Base-by-base conservation (phyloP, 768 basidiomycete species). In the Pulveroboletus sp. region DNA sequence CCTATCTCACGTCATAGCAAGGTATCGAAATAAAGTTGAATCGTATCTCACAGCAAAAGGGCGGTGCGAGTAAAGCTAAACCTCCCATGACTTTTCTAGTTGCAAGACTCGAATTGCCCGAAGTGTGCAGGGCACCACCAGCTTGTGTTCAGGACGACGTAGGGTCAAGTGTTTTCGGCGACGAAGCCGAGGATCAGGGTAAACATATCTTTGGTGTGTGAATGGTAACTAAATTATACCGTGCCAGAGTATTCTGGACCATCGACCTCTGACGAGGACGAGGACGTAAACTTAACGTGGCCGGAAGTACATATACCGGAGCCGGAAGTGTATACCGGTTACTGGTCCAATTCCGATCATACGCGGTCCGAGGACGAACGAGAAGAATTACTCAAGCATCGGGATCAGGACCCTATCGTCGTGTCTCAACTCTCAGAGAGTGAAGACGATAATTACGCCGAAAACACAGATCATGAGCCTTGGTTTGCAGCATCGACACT, bases 1-100 rank as follows among this genome's bases (percentile, higher is more conserved):
- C 15, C 40, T 41, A 18, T 52, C 47, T 56, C 26, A 61, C 41
- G 12, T 50, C 51, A 44, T 52, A 24, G 39, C 55, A 63, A 72
- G 73, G 65, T 32, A 53, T 78, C 46, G 74, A 80, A 50, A 62
- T 82, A 31, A 71, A 72, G 15, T 68, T 82, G 5, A 69, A 74
- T 47, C 56, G 64, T 4, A 46, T 62, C 14, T 60, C 66, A 8
- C 62, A 48, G 15, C 52, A 17, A 11, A 61, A 52, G 30, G 26
- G 50, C 6, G 39, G 36, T 15, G 11, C 15, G 6, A 53, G 36
- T 11, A 66, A 64, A 43, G 35, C 50, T 0, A 59, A 45, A 50
- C 1, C 24, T 8, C 6, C 35, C 12, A n/a, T 49, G 3, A 15
- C 59, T 17, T 24, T 43, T 15, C 40, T 66, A 1, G 33, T 68